These are phyloP conservation scores for Arthroderma sp. DNA, from an alignment of 2,329 filamentous ascomycete genomes.

Conservation along the genomic window DNA sequence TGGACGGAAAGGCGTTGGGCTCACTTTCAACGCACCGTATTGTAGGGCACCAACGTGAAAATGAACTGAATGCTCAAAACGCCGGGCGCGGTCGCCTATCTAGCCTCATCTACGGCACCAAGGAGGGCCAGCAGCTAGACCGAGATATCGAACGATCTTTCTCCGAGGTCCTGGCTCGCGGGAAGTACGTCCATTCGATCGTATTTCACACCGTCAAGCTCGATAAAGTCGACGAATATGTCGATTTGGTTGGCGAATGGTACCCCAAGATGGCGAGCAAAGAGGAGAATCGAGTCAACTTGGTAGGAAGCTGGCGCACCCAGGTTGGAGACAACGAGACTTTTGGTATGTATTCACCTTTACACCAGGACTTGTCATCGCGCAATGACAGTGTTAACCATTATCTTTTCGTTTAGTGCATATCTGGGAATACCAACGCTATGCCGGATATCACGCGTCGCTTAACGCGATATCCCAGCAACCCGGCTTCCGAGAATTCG, in stretches of 20 bases:
- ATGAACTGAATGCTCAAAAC: slow-evolving; percentile 25
- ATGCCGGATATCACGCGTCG: slow-evolving; percentile 88
- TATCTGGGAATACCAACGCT: slow-evolving; percentile 99
- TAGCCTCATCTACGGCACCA: slow-evolving; percentile 90
- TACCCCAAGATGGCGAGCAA: slow-evolving; percentile 79
- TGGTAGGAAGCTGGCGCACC: slow-evolving; percentile 96
- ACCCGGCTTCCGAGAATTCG: slow-evolving; percentile 72
- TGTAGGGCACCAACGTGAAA: slow-evolving; percentile 44
- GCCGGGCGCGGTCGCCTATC: slow-evolving; percentile 61
- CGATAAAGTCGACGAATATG: slow-evolving; percentile 90
- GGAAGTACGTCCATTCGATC: slow-evolving; percentile 97
- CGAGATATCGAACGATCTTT: slow-evolving; percentile 93
- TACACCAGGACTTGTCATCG: neutral
- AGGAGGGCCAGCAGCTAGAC: slow-evolving; percentile 86
- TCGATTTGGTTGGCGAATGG: slow-evolving; percentile 75
- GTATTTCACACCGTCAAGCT: slow-evolving; percentile 93
- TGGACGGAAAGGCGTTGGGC: slow-evolving; percentile 40
- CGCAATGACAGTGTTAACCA: slow-evolving; percentile 17
- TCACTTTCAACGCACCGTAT: slow-evolving; percentile 44
- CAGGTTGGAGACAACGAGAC: slow-evolving; percentile 96
- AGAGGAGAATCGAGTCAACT: slow-evolving; percentile 82
- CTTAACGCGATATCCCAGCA: slow-evolving; percentile 71
- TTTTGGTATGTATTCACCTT: slow-evolving; percentile 54
- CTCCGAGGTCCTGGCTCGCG: slow-evolving; percentile 82
- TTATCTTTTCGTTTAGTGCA: slow-evolving; percentile 52